Base-by-base conservation (phyloP, 1,139 yeast genomes). In the Debaryomyces subglobosus region DNA sequence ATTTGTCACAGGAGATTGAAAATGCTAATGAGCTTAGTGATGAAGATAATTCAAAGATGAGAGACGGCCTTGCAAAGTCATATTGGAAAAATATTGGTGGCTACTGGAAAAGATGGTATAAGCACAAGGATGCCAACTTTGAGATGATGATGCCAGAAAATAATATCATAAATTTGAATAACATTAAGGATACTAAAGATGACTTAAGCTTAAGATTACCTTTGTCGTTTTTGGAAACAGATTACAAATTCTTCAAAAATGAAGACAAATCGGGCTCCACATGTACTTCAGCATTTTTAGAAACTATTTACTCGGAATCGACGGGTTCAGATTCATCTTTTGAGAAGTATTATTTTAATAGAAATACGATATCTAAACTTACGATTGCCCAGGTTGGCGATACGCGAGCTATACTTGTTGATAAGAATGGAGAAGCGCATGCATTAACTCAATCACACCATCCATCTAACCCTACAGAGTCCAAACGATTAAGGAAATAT, bases 361-460 rank as follows among this genome's bases (percentile, higher is more conserved):
- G 85, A 16, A 73, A 77, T 21, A 85, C 89, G n/a, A 72, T 88
- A 15, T 78, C 90, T 27, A 84, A 84, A 58, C 67, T 94, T 36
- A 79, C 89, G 1, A 81, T 92, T 20, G 94, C 96, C 1, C 99
- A 94, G 63, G 86, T 92, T n/a, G 99, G 99, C 3, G 99, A 94
- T 63, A 89, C 97, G 3, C 79, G 89, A 54, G 92, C 96, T n/a
- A 79, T 94, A 5, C 61, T 94, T 21, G 89, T 91, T 53, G 95
- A 87, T 61, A 78, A 77, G 50, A 69, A 76, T 51, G 98, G 99
- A 2, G 72, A 80, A 39, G 96, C 96, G 0, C 92, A 86, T 58
- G 77, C 89, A 9, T 69, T 94, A 48, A 89, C 96, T 0, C 78
- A 81, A 37, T 81, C 84, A 29, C 99, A 94, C 65, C 97, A 92